Evolutionary conservation across 164 flowering plant genomes (phyloP).

Genomic region (Kingdonia uniflora): DNA sequence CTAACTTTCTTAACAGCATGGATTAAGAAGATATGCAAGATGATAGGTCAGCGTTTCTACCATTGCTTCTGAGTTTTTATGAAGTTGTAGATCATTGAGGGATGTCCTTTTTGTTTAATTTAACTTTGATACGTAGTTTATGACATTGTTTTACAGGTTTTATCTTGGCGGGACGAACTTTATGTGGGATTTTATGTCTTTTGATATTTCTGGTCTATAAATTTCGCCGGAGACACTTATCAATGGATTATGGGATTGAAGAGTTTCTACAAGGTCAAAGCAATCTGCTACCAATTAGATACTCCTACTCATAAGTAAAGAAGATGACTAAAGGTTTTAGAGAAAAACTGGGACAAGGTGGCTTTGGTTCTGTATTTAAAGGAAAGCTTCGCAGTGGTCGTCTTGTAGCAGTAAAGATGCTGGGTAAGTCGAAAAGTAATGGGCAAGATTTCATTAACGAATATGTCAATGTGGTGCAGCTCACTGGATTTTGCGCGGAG

Average conservation of each 20-base stretch:
- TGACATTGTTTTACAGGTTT: too few relatives aligned
- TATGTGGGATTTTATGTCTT: too few relatives aligned
- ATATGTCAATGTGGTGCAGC: constrained; percentile 7
- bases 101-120: too few relatives aligned
- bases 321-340: constrained; percentile 5
- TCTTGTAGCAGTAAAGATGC: constrained; percentile 7
- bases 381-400: constrained; percentile 6
- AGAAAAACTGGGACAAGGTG: constrained; percentile 9
- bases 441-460: constrained; percentile 11
- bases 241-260: constrained; percentile 2
- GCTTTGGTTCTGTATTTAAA: constrained; percentile 4
- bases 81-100: too few relatives aligned
- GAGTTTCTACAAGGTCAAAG: constrained; percentile 4
- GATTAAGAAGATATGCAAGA: too few relatives aligned
- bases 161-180: too few relatives aligned
- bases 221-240: too few relatives aligned
- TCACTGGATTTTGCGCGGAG: constrained; percentile 5
- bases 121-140: too few relatives aligned
- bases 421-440: neutral
- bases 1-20: too few relatives aligned
- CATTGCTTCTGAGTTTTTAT: too few relatives aligned
- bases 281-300: constrained; percentile 1
- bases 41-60: too few relatives aligned
- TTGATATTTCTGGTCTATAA: too few relatives aligned
- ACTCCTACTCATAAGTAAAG: constrained; percentile 6